phyloP scores from a whole-genome alignment of 1,284 basidiomycete genomes.

The Cystobasidiaceae sp. region DNA sequence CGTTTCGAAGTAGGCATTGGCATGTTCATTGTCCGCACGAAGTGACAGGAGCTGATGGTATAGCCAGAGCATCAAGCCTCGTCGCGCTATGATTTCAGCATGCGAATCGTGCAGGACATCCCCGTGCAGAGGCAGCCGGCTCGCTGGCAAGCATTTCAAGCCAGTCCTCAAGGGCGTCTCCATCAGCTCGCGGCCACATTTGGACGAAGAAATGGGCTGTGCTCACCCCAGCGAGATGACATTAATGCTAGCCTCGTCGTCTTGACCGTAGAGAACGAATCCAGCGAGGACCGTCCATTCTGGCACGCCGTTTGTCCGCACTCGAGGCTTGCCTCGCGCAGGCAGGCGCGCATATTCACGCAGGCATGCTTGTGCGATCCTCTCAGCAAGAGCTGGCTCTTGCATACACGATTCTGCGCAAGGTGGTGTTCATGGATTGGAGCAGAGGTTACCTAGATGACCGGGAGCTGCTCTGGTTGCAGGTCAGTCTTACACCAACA shows the following conservation, averaged over 20 bases:
- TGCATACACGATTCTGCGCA: neutral
- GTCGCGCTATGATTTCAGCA: slow-evolving; percentile 78
- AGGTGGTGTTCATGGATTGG: neutral
- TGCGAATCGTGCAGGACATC: slow-evolving; percentile 83
- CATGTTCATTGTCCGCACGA: no score
- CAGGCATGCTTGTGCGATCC: slow-evolving; percentile 23
- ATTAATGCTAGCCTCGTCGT: neutral
- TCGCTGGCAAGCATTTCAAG: slow-evolving; percentile 73
- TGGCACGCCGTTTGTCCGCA: slow-evolving; percentile 44
- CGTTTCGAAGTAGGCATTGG: no score
- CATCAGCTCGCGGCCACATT: neutral
- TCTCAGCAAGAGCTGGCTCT: neutral
- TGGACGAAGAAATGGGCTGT: neutral
- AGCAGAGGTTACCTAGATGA: no score
- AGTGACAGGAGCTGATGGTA: slow-evolving; percentile 70
- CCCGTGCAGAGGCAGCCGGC: slow-evolving; percentile 61
- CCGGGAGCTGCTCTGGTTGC: no score
- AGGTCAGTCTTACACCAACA: no score
- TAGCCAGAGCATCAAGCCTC: slow-evolving; percentile 75
- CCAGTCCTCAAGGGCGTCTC: slow-evolving; percentile 60
- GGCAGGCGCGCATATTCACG: slow-evolving; percentile 44
- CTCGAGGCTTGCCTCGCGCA: slow-evolving; percentile 45
- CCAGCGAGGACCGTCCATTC: slow-evolving; percentile 51
- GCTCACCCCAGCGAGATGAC: slow-evolving; percentile 38
- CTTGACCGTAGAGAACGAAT: slow-evolving; percentile 40